Conservation (phyloP, 371 early-diverging fungal genomes). For the Mortierella sp. region DNA sequence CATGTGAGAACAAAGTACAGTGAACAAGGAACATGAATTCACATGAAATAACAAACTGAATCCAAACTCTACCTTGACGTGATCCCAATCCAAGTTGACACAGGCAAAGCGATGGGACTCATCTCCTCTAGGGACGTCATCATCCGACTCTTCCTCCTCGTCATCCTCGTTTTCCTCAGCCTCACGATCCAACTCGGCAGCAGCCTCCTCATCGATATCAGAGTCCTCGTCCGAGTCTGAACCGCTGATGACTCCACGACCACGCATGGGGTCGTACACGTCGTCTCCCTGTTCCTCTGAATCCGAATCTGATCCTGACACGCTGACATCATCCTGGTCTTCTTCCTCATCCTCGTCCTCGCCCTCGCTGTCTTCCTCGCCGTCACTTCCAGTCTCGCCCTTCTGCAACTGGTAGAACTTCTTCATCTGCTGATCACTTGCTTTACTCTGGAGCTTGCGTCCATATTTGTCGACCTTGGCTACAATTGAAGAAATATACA, state of each 20-base stretch:
- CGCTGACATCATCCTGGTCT: conserved; percentile 53
- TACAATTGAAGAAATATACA: conserved; percentile 26
- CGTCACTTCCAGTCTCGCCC: conserved; percentile 45
- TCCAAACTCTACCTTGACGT: conserved; percentile 68
- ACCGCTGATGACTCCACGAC: conserved; percentile 77
- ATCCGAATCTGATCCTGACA: conserved; percentile 20
- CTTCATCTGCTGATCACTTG: conserved; percentile 69
- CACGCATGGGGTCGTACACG: conserved; percentile 88
- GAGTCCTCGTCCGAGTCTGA: conserved; percentile 72
- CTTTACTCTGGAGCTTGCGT: conserved; percentile 67
- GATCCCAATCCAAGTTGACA: conserved; percentile 99
- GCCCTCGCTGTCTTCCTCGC: conserved; percentile 53
- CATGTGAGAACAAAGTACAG: neutral
- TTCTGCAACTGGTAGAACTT: conserved; percentile 72
- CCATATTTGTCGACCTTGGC: conserved; percentile 94
- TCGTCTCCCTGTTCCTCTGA: conserved; percentile 33
- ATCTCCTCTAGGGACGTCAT: conserved; percentile 84
- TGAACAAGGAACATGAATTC: neutral
- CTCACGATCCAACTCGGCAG: conserved; percentile 59
- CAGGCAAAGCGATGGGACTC: conserved; percentile 92
- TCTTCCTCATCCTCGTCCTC: conserved; percentile 67
- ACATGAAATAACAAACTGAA: no score
- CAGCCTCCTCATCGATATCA: conserved; percentile 66
- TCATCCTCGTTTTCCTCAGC: conserved; percentile 65
- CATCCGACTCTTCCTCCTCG: conserved; percentile 71